phyloP scores from a whole-genome alignment of 2,329 filamentous ascomycete genomes.

The Teratosphaeria destructans region DNA sequence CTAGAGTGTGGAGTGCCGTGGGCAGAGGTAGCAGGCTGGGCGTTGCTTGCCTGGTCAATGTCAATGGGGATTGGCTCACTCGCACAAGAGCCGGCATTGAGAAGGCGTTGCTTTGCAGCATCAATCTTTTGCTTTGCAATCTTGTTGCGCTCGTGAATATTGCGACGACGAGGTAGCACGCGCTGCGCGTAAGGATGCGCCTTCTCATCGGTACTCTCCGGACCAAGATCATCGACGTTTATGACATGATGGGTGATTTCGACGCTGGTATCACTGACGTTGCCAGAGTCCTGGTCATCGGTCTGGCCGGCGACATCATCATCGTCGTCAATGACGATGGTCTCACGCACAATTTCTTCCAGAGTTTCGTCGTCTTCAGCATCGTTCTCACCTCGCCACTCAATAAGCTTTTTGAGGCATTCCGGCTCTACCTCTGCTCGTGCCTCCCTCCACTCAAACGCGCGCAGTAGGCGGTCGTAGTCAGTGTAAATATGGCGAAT shows the following conservation, averaged over 20 bases:
- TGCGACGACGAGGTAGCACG: conserved; percentile 6
- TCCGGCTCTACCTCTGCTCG: conserved; percentile 44
- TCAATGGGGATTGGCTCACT: not conserved
- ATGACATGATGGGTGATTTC: conserved; percentile 20
- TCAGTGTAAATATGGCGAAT: conserved; percentile 53
- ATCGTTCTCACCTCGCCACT: conserved; percentile 53
- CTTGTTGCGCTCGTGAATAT: conserved; percentile 6
- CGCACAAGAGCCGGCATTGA: not conserved
- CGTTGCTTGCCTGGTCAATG: not conserved
- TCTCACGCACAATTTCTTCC: conserved; percentile 53
- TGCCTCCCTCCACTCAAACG: conserved; percentile 43
- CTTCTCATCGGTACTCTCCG: conserved; percentile 17
- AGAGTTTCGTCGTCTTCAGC: conserved; percentile 38
- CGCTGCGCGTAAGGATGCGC: conserved; percentile 10
- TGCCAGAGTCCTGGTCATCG: conserved; percentile 15
- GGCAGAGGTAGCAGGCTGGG: not conserved
- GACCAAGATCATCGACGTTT: conserved; percentile 17
- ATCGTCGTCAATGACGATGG: conserved; percentile 54
- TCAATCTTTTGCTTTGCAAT: conserved; percentile 11
- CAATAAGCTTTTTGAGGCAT: conserved; percentile 46
- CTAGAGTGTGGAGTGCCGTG: not conserved
- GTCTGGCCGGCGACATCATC: conserved; percentile 33
- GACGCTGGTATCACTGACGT: conserved; percentile 19
- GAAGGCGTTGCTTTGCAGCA: conserved; percentile 4
- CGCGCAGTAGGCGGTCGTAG: conserved; percentile 49